phyloP scores from a whole-genome alignment of 768 basidiomycete species.

The Tylopilus felleus region DNA sequence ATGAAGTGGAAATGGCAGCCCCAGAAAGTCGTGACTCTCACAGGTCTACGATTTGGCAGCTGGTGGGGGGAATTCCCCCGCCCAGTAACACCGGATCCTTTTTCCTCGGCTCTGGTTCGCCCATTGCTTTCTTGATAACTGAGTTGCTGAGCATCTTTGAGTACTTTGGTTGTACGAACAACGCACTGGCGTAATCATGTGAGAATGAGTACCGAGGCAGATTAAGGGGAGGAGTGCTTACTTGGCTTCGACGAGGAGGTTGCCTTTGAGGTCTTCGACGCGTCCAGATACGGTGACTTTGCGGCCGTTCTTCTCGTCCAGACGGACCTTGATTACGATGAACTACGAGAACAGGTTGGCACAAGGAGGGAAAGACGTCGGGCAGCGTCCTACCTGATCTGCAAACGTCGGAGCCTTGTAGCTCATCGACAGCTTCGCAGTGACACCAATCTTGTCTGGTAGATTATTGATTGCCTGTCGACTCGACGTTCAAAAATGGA shows the following conservation, averaged over 20 bases:
- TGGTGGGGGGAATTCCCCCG: conserved; percentile 29
- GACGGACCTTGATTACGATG: conserved; percentile 70
- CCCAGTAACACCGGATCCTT: conserved; percentile 24
- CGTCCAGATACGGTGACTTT: conserved; percentile 69
- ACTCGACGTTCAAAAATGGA: conserved; percentile 4
- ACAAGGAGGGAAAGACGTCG: not conserved
- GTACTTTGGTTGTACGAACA: conserved; percentile 89
- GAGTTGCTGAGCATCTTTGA: conserved; percentile 68
- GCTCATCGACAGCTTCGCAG: conserved; percentile 75
- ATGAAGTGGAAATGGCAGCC: not conserved
- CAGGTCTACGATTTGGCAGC: conserved; percentile 22
- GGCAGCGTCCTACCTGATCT: conserved; percentile 57
- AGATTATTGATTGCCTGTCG: conserved; percentile 78
- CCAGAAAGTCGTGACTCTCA: not conserved
- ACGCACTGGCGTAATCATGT: conserved; percentile 43
- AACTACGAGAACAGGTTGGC: conserved; percentile 48
- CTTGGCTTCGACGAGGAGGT: conserved; percentile 77
- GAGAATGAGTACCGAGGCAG: not conserved
- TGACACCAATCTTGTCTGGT: conserved; percentile 89
- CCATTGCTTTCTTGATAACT: conserved; percentile 62
- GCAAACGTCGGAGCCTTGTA: conserved; percentile 88
- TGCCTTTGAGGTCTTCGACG: conserved; percentile 82
- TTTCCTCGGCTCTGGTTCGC: conserved; percentile 42
- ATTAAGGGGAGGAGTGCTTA: conserved; percentile 36
- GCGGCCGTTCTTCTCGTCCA: conserved; percentile 69